Percentiles rank a stretch among this genome's conserved stretches.
phyloP scores from a whole-genome alignment of 371 early-diverging fungal species.

The Apophysomyces elegans region DNA sequence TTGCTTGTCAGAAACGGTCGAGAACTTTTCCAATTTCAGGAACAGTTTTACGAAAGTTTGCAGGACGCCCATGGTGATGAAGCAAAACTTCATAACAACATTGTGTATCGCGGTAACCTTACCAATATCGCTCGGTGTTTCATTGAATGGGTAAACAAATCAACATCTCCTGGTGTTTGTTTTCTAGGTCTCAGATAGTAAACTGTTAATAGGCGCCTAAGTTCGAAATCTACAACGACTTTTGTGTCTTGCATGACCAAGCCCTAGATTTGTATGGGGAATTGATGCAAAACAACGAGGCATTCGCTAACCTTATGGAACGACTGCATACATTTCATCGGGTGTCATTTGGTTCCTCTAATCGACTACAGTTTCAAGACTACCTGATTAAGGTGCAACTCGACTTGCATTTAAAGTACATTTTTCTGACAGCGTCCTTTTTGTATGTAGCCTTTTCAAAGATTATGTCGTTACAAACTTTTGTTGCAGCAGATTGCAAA shows the following conservation, averaged over 20 bases:
- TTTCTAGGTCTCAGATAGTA: too few species aligned
- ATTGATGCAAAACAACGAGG: slow-evolving; percentile 28
- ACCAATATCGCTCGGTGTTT: slow-evolving; percentile 41
- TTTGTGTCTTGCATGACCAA: slow-evolving; percentile 46
- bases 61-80: slow-evolving; percentile 27
- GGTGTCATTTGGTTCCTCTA: slow-evolving; percentile 20
- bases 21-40: slow-evolving; percentile 31
- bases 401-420: background rate
- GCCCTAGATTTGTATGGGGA: slow-evolving; percentile 36
- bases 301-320: slow-evolving; percentile 29
- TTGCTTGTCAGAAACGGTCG: slow-evolving; percentile 34
- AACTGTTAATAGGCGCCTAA: slow-evolving; percentile 28
- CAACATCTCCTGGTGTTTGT: too few species aligned
- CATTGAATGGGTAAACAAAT: slow-evolving; percentile 37
- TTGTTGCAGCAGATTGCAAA: slow-evolving; percentile 43
- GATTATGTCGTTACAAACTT: slow-evolving; percentile 46
- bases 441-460: slow-evolving; percentile 44
- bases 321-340: slow-evolving; percentile 31
- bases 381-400: slow-evolving; percentile 49
- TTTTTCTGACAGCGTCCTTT: background rate
- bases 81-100: slow-evolving; percentile 13
- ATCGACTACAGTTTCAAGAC: slow-evolving; percentile 43
- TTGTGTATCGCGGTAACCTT: slow-evolving; percentile 27
- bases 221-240: slow-evolving; percentile 47
- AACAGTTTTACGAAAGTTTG: slow-evolving; percentile 26